phyloP scores from a whole-genome alignment of 2,329 filamentous ascomycete genomes.

The Rachicladosporium sp. region DNA sequence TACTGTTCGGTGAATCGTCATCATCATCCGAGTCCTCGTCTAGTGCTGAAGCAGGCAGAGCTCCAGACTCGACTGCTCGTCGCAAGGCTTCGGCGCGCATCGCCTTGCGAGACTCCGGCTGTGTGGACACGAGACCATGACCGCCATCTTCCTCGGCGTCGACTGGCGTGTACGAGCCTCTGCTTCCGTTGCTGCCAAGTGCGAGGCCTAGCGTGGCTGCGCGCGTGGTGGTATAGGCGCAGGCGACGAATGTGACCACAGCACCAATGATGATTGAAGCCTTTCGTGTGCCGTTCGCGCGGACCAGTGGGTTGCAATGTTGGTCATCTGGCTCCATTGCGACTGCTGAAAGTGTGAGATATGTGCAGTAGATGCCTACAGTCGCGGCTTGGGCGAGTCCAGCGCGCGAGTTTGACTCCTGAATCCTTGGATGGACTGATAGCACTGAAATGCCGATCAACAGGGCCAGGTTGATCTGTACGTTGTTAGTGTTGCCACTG shows the following conservation, averaged over 20 bases:
- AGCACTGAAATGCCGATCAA: constrained; percentile 69
- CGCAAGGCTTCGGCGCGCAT: constrained; percentile 89
- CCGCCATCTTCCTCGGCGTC: constrained; percentile 60
- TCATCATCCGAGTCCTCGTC: constrained; percentile 61
- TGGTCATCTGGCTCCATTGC: constrained; percentile 97
- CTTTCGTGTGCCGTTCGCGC: constrained; percentile 73
- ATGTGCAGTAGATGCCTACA: constrained; percentile 96
- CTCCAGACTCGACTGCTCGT: constrained; percentile 83
- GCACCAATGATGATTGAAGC: constrained; percentile 87
- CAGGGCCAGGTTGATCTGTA: constrained; percentile 66
- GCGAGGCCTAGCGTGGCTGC: constrained; percentile 84
- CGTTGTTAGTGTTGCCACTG: constrained; percentile 3
- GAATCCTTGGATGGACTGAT: constrained; percentile 79
- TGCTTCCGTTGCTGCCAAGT: constrained; percentile 47
- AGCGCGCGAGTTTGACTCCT: constrained; percentile 84
- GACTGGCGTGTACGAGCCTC: constrained; percentile 42
- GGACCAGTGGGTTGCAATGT: constrained; percentile 83
- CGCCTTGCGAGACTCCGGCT: constrained; percentile 67
- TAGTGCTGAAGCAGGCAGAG: constrained; percentile 79
- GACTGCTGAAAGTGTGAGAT: constrained; percentile 93
- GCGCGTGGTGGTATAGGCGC: constrained; percentile 93
- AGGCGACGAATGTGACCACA: constrained; percentile 89
- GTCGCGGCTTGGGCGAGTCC: constrained; percentile 95
- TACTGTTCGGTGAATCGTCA: constrained; percentile 49
- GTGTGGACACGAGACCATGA: constrained; percentile 77